Percentiles rank a stretch among this genome's conserved stretches.
phyloP scores from a whole-genome alignment of 768 basidiomycete genomes.

The Neoboletus brunneissimus region DNA sequence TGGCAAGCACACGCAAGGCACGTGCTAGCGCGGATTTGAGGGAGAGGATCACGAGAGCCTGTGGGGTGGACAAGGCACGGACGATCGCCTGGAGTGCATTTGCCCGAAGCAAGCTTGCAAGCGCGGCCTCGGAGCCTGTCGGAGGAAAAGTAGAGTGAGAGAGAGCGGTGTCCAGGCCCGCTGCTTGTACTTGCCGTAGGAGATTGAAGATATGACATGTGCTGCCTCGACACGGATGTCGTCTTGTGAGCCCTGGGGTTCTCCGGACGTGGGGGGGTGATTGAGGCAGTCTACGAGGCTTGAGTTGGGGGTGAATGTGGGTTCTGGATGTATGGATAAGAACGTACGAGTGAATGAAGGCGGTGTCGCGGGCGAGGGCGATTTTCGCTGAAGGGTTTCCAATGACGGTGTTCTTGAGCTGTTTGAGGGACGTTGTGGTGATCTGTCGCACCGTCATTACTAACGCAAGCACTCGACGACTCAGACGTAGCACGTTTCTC shows the following conservation, averaged over 20 bases:
- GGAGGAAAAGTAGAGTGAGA: neutral
- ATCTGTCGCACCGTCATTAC: slow-evolving; percentile 32
- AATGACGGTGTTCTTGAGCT: slow-evolving; percentile 72
- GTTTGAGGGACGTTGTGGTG: slow-evolving; percentile 46
- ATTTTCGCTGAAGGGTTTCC: slow-evolving; percentile 76
- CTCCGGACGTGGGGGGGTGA: slow-evolving; percentile 32
- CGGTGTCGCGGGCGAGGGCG: slow-evolving; percentile 52
- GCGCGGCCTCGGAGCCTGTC: slow-evolving; percentile 59
- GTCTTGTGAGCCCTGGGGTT: slow-evolving; percentile 40
- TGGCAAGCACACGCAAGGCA: slow-evolving; percentile 56
- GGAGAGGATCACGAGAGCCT: slow-evolving; percentile 31
- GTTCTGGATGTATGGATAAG: neutral
- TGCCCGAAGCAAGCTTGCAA: slow-evolving; percentile 53
- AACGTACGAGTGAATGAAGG: slow-evolving; percentile 54
- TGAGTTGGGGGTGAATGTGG: neutral
- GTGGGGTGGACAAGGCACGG: slow-evolving; percentile 52
- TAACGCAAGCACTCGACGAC: neutral
- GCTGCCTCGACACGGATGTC: slow-evolving; percentile 70
- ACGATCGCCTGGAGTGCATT: slow-evolving; percentile 61
- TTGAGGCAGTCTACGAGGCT: slow-evolving; percentile 67
- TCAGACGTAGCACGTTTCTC: neutral
- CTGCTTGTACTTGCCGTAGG: slow-evolving; percentile 49
- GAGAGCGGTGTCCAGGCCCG: neutral
- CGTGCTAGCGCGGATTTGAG: slow-evolving; percentile 61
- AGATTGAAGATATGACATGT: slow-evolving; percentile 69